Evolutionary conservation across 106 monocot species (phyloP).

Genomic region (Iris macrosiphon): DNA sequence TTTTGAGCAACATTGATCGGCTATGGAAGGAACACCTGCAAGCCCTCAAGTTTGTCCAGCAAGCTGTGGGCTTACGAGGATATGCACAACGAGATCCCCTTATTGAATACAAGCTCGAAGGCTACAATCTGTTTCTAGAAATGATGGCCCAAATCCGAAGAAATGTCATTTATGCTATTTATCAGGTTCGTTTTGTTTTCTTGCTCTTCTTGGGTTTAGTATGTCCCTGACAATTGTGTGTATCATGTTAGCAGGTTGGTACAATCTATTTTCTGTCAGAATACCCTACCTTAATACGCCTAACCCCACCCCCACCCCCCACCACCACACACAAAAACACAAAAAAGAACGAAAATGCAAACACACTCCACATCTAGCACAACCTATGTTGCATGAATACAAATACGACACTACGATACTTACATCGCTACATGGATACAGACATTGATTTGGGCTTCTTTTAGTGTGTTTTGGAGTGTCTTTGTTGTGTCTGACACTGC

Average conservation of each 20-base stretch:
- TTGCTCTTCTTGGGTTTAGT: neutral
- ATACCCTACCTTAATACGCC: too few relatives aligned
- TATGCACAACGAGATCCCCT: constrained; percentile 96
- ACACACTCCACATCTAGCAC: too few relatives aligned
- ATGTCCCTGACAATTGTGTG: neutral
- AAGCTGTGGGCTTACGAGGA: constrained; percentile 86
- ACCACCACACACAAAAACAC: too few relatives aligned
- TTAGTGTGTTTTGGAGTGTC: too few relatives aligned
- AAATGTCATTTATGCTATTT: constrained; percentile 94
- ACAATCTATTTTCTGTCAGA: neutral
- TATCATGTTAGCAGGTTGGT: too few relatives aligned
- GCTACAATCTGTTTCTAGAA: constrained; percentile 92
- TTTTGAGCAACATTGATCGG: constrained; percentile 89
- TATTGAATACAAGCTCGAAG: constrained; percentile 96
- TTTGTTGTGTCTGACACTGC: too few relatives aligned
- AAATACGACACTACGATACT: too few relatives aligned
- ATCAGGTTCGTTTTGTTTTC: constrained; percentile 52
- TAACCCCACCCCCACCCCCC: too few relatives aligned
- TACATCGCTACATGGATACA: too few relatives aligned
- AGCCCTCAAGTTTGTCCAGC: constrained; percentile 90
- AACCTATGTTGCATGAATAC: too few relatives aligned
- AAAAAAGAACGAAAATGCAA: too few relatives aligned
- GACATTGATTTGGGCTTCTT: too few relatives aligned
- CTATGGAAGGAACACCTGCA: constrained; percentile 98
- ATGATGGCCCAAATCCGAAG: constrained; percentile 98